Evolutionary conservation across 192 early-diverging fungal genomes (phyloP), one percentile per base, ranked within the genome.

Genomic region (Coemansia sp.): DNA sequence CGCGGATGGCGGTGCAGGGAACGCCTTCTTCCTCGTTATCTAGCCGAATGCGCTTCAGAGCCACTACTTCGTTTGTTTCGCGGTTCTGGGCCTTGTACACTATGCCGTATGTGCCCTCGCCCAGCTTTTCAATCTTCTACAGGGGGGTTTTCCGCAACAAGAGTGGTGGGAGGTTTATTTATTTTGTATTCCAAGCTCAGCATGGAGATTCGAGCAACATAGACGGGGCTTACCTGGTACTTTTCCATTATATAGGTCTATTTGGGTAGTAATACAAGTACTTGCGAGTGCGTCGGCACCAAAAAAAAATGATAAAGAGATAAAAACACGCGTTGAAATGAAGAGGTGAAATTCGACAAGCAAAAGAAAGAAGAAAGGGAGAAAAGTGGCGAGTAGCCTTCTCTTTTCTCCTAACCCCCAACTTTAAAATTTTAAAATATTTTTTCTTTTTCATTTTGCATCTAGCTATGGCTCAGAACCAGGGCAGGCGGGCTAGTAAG

Each of bases 11-110:
- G 38, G 91, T 92, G 83, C 88, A 85, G 12, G 82, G 86, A 24
- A 94, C 92, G 62, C 92, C 93, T 78, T 95, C 93, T 77, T 94
- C 93, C 69, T 94, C 93, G 70, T 95, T 95, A 73, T 95, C 94
- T 50, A 94, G 85, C 24, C 93, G 89, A 73, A 95, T 94, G 40
- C 96, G 90, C 83, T 99, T 99, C 64, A 99, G 85, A 24, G 98
- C 98, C 9, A 99, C 96, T n/a, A 98, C 93, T 69, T 97, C 96
- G 73, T 92, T 92, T 20, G 92, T 95, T 47, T 96, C 94, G 68
- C 91, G 84, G 86, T 97, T 95, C 78, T 98, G 96, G 3, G 97
- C 98, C 84, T 98, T 98, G 90, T 99, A 99, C 4, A 99, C 98
- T 62, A 98, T 95, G 39, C 96, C 97, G 77, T 98, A 99, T 4